Conservation (phyloP, 2,329 filamentous ascomycete species). For the Rhinocladiella mackenziei region DNA sequence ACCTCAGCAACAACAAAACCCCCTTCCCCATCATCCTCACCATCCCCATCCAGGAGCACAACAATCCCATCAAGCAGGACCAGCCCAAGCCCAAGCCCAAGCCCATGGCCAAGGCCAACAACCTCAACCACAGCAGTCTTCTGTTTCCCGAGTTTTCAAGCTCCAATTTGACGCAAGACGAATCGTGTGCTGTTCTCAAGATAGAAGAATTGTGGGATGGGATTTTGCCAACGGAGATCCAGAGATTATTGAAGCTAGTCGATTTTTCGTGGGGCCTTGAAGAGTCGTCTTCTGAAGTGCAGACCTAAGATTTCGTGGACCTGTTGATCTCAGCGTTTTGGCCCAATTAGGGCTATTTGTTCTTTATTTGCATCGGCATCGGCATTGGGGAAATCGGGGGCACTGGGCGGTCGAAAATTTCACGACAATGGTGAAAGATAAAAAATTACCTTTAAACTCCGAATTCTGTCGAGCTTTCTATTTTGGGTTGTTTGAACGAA, state of each 20-base stretch:
- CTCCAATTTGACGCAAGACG: constrained; percentile 90
- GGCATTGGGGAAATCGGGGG: too few species aligned
- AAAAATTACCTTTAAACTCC: too few species aligned
- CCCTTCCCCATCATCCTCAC: constrained; percentile 1
- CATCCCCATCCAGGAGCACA: constrained; percentile 5
- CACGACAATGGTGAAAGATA: too few species aligned
- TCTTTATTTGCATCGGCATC: too few species aligned
- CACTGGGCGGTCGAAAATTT: too few species aligned
- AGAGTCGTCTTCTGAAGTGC: too few species aligned
- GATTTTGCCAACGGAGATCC: constrained; percentile 88
- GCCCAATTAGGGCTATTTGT: too few species aligned
- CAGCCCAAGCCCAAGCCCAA: constrained; percentile 1
- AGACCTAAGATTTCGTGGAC: too few species aligned
- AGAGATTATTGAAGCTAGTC: constrained; percentile 71
- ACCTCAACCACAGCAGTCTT: constrained; percentile 9
- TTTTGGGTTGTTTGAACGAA: too few species aligned
- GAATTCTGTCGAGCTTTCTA: too few species aligned
- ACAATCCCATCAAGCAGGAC: constrained; percentile 8
- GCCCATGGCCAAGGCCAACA: constrained; percentile 3
- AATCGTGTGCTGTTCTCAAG: constrained; percentile 92
- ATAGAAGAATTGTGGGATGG: constrained; percentile 90
- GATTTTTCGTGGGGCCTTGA: constrained; percentile 69
- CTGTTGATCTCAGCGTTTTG: too few species aligned
- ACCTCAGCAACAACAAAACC: not conserved
- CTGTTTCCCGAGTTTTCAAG: constrained; percentile 76